Conservation (phyloP, 768 basidiomycete species). For the Glaciozyma antarctica region DNA sequence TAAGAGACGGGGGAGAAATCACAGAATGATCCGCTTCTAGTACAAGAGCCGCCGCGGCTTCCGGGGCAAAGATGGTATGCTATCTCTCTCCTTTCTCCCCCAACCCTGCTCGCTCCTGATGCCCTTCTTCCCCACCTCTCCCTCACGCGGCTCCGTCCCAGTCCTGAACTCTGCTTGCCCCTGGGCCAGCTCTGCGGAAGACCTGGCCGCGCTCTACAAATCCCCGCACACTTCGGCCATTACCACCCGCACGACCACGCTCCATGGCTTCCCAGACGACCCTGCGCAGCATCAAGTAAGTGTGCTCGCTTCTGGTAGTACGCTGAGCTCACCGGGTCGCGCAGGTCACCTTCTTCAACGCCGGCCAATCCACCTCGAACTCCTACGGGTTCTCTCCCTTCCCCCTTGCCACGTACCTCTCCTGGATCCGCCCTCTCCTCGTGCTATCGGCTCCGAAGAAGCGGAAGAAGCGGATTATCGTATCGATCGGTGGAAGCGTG, state of each 20-base stretch:
- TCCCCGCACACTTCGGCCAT: conserved; percentile 65
- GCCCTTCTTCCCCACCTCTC: conserved; percentile 9
- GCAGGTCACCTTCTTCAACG: conserved; percentile 33
- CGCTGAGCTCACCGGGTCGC: background rate
- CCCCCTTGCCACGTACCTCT: conserved; percentile 56
- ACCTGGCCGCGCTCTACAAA: conserved; percentile 58
- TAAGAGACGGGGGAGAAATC: too few relatives aligned
- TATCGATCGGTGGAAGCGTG: conserved; percentile 61
- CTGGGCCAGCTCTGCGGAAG: conserved; percentile 62
- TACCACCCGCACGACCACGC: conserved; percentile 66
- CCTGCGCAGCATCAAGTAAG: conserved; percentile 51
- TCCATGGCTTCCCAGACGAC: conserved; percentile 61
- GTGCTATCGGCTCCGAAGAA: conserved; percentile 33
- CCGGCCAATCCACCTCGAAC: conserved; percentile 54
- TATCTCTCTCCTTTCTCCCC: background rate
- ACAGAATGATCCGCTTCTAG: too few relatives aligned
- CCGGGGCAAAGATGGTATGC: too few relatives aligned
- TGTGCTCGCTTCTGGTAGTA: background rate
- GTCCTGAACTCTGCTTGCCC: conserved; percentile 69
- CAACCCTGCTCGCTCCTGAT: background rate
- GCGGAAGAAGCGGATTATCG: conserved; percentile 58
- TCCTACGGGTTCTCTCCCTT: conserved; percentile 81
- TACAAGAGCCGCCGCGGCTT: too few relatives aligned
- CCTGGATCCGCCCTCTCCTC: conserved; percentile 53
- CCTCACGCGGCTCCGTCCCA: background rate